Evolutionary conservation across 176 grass and related monocot genomes (phyloP).

Genomic region (Puccinellia tenuiflora): DNA sequence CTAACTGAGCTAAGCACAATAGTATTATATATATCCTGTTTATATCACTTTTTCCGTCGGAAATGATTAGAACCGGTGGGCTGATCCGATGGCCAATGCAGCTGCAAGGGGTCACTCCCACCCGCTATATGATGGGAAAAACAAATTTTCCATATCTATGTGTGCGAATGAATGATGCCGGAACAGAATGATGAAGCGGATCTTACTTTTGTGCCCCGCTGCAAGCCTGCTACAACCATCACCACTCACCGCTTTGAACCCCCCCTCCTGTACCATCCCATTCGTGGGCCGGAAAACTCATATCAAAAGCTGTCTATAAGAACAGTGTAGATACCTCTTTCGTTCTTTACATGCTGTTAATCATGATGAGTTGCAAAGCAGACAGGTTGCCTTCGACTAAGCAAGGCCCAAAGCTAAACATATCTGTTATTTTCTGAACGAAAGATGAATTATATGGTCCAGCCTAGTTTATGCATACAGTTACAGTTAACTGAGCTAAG

Average conservation of each 20-base stretch:
- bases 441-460: not conserved
- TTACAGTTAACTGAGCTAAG: not conserved
- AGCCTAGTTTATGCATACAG: not conserved
- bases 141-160: not conserved
- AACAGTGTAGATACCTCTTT: not conserved
- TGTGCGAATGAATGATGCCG: not conserved
- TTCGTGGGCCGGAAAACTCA: not conserved
- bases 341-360: not conserved
- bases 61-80: no score
- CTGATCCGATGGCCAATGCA: not conserved
- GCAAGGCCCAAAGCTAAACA: no score
- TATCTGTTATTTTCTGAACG: no score
- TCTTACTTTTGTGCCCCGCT: not conserved
- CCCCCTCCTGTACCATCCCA: not conserved
- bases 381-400: not conserved
- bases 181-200: not conserved
- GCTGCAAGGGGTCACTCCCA: not conserved
- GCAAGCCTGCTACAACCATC: not conserved
- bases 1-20: no score
- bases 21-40: no score
- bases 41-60: no score
- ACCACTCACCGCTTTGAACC: not conserved
- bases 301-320: not conserved
- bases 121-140: not conserved
- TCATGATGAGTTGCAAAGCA: not conserved